Conservation (phyloP, 495 filamentous ascomycete genomes). For the Lasiosphaeria miniovina region DNA sequence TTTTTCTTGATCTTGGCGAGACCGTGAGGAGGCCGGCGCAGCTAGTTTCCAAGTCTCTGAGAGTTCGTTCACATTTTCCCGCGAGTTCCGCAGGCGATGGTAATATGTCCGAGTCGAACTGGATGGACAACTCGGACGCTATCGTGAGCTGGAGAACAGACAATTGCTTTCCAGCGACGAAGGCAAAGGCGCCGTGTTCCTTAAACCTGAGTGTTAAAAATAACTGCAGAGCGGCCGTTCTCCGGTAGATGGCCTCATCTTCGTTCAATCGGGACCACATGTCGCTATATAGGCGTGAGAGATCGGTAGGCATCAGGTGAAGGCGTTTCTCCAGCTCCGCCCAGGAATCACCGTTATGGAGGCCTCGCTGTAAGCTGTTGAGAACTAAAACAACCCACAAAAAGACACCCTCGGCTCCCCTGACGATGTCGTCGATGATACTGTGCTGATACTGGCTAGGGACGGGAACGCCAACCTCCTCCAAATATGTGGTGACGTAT, state of each 20-base stretch:
- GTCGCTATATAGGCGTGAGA: neutral
- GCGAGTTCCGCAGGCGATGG: neutral
- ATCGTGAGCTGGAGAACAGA: neutral
- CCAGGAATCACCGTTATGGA: neutral
- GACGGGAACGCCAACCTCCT: neutral
- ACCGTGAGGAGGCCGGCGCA: neutral
- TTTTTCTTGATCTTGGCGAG: neutral
- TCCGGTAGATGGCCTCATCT: neutral
- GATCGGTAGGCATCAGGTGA: neutral
- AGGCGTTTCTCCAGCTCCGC: neutral
- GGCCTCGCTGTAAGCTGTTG: neutral
- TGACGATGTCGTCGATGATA: neutral
- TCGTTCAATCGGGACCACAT: constrained; percentile 1
- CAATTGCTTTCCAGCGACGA: neutral
- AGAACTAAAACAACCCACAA: neutral
- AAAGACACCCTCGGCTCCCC: constrained; percentile 1
- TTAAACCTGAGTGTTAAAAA: neutral
- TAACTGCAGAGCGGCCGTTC: neutral
- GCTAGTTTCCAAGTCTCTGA: neutral
- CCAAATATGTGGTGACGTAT: neutral
- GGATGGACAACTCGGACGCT: neutral
- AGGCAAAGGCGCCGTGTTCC: neutral
- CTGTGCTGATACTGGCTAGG: neutral
- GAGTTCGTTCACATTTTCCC: neutral
- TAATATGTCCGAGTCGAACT: neutral